These are phyloP conservation scores for Endotrypanum monterogeii DNA, from an alignment of 208 protist genomes.

Conservation along the genomic window DNA sequence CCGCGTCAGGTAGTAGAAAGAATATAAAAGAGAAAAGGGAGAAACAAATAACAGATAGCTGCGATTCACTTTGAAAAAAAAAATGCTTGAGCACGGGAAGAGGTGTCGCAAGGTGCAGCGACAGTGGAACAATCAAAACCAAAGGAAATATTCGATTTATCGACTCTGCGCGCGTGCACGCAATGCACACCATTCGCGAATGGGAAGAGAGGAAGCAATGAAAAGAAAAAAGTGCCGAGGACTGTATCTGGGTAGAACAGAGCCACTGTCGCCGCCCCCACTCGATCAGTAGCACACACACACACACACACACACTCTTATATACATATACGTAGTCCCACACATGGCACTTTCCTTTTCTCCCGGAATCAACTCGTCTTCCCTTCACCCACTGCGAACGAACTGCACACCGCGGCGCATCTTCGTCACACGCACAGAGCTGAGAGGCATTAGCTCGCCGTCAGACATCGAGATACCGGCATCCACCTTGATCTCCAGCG, in stretches of 20 bases:
- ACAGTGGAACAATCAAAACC: too few relatives aligned
- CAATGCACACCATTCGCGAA: too few relatives aligned
- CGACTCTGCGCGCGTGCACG: too few relatives aligned
- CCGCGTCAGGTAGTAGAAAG: too few relatives aligned
- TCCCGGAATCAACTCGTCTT: background rate
- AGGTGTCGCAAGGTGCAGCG: too few relatives aligned
- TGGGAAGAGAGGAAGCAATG: background rate
- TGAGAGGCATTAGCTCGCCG: conserved; percentile 83
- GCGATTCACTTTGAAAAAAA: too few relatives aligned
- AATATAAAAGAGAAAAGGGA: too few relatives aligned
- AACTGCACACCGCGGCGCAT: conserved; percentile 50
- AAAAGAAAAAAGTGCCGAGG: background rate
- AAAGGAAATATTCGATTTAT: too few relatives aligned
- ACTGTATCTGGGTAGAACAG: background rate
- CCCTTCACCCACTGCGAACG: conserved; percentile 50
- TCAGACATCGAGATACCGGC: conserved; percentile 78
- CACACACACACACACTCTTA: background rate
- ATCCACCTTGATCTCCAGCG: conserved; percentile 77
- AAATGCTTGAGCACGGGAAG: too few relatives aligned
- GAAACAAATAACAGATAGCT: too few relatives aligned
- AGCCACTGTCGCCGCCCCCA: background rate
- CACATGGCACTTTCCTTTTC: background rate
- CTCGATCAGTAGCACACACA: background rate
- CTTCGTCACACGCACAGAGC: conserved; percentile 64
- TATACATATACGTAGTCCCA: background rate